Base-by-base conservation (phyloP, 345 rosid genomes). In the Clausena lansium region DNA sequence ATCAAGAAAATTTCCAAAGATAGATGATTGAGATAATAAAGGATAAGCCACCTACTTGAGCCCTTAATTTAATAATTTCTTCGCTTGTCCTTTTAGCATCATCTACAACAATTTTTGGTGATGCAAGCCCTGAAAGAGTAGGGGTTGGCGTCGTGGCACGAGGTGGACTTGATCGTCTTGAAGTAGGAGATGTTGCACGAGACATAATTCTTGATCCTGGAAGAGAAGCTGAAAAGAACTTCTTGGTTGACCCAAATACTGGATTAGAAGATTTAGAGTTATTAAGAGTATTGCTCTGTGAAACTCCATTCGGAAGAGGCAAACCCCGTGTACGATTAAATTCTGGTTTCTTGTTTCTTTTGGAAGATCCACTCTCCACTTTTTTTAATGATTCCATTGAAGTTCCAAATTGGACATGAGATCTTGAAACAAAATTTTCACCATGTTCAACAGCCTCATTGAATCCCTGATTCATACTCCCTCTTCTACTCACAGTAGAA, bases 131-230 rank as follows among this genome's bases (percentile, higher is more conserved):
- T 35, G 89, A 85, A 60, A 84, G 83, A 71, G 85, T 84, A 77
- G 89, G 92, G 66, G 92, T 86, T 41, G 97, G 94, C 32, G 97
- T 90, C 36, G 89, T 87, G 59, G 94, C 84, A 77, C 97, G 89
- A 63, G 92, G 94, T 30, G 94, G 94, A 76, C 94, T 92, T 4
- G 91, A 80, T 41, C 93, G 89, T 72, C 94, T 90, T 47, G 94
- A 92, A 71, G 89, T 92, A 71, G 97, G 97, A 52, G 97, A 92
- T 79, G 97, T 88, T 79, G 97, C 97, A 70, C 97, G 88, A 77
- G 97, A 92, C 73, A 85, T 90, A 63, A 92, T 92, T 78, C 97
- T 84, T 77, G 97, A 92, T 65, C 94, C 91, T 73, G 97, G 97
- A 81, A 92, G 89, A 76, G 97, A 92, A 67, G 87, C 94, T 52